Base-by-base conservation (phyloP, 768 basidiomycete genomes). In the Lactarius deliciosus region DNA sequence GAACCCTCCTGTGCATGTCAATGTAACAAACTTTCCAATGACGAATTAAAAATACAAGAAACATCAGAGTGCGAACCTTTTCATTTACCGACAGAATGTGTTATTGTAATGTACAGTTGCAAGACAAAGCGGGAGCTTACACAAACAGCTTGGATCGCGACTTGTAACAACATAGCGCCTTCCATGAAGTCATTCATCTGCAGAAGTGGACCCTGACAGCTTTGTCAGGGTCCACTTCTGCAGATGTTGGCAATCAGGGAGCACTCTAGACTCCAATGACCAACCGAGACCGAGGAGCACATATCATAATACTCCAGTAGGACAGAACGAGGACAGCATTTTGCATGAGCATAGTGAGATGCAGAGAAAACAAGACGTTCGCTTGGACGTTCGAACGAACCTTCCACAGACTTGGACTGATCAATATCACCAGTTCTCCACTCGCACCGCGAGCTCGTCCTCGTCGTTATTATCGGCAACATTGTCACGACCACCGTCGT, bases 401-500 rank as follows among this genome's bases (percentile, higher is more conserved):
- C 36, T 38, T 38, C 36, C 11, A 38, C 36, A 38, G 11, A 38
- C 34, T 10, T 8, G 34, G 34, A 34, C 34, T 1, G 25, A 28
- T 2, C 25, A 28, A 28, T 28, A 28, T 28, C 2, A 28, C 25
- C 25, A 28, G 25, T 28, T 64, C 58, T 74, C 73, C 28, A 76
- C 64, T 57, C 69, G 66, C 59, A 64, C 53, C 13, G 68, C 70
- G 5, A 76, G 69, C 36, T 79, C 80, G 3, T 81, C 80, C 18
- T 79, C 79, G n/a, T 80, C 81, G 54, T 78, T 80, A 56, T 72
- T 72, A 15, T 69, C 71, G 6, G 30, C 55, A 55, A 16, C 54
- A 6, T 18, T 30, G 8, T 16, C 15, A 16, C 15, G 6, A 22
- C 47, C 11, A 50, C 22, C 8, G 5, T 10, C 20, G 16, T 25